phyloP scores from a whole-genome alignment of 1,284 basidiomycete species.

The Moniliella sp. region DNA sequence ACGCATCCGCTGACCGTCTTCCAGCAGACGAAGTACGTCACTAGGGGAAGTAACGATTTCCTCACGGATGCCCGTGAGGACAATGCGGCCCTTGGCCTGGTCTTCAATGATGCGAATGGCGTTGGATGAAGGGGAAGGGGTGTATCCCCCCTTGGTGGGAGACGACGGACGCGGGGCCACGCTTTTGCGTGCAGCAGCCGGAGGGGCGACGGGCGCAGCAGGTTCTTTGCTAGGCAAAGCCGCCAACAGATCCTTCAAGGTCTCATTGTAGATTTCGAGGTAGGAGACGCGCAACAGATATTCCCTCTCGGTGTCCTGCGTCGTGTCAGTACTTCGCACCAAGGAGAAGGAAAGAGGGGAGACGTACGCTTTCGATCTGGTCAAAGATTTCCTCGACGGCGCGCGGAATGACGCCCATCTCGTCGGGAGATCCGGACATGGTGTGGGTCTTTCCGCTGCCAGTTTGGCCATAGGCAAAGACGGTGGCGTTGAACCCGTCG shows the following conservation, averaged over 20 bases:
- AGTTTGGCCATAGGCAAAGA: conserved; percentile 75
- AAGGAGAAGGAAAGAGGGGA: conserved; percentile 13
- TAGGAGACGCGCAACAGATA: conserved; percentile 41
- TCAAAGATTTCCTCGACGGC: conserved; percentile 48
- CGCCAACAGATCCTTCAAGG: conserved; percentile 38
- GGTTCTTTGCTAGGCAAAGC: neutral
- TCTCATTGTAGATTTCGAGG: conserved; percentile 44
- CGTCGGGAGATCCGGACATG: conserved; percentile 53
- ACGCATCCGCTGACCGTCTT: conserved; percentile 62
- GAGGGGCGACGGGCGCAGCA: too few species aligned
- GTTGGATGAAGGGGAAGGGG: conserved; percentile 3
- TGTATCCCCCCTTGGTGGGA: conserved; percentile 9
- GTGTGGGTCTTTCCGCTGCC: conserved; percentile 54
- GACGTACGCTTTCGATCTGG: conserved; percentile 35
- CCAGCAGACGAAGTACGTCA: conserved; percentile 45
- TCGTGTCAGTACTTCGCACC: neutral
- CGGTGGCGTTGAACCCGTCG: conserved; percentile 85
- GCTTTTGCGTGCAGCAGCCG: neutral
- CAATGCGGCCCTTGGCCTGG: conserved; percentile 35
- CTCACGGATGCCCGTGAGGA: conserved; percentile 38
- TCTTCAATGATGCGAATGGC: conserved; percentile 29
- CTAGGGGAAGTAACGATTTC: conserved; percentile 39
- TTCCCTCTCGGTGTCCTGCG: conserved; percentile 13
- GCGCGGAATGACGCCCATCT: conserved; percentile 82
- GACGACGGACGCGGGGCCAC: conserved; percentile 7